Evolutionary conservation across 306 rosid genomes (phyloP).

Genomic region (Neltuma alba): DNA sequence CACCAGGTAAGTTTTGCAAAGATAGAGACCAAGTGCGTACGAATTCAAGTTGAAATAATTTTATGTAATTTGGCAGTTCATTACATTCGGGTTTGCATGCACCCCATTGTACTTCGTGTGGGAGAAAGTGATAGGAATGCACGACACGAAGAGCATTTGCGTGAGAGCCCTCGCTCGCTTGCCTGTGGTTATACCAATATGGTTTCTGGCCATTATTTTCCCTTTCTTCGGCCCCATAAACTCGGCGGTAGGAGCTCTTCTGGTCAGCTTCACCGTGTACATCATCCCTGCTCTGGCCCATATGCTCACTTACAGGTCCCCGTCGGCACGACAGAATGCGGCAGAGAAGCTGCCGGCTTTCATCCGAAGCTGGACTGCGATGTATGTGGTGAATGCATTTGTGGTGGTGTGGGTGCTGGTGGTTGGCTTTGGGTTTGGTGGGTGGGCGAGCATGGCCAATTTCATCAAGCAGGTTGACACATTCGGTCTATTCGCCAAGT

Average conservation of each 20-base stretch:
- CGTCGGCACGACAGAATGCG: conserved; percentile 77
- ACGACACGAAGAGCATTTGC: conserved; percentile 78
- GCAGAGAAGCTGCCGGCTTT: conserved; percentile 76
- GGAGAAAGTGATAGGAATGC: conserved; percentile 94
- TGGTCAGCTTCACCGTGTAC: conserved; percentile 93
- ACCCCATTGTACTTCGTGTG: conserved; percentile 90
- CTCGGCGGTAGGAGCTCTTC: conserved; percentile 88
- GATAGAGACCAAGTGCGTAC: no score
- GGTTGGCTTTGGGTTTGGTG: conserved; percentile 85
- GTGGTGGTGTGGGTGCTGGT: conserved; percentile 79
- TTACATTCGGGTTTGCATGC: conserved; percentile 88
- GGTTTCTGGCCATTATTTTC: conserved; percentile 84
- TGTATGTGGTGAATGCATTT: conserved; percentile 65
- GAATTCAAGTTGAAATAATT: no score
- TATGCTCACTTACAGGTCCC: conserved; percentile 77
- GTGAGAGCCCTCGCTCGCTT: conserved; percentile 78
- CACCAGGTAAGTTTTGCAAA: no score
- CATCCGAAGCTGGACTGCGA: conserved; percentile 68
- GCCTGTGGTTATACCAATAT: conserved; percentile 85
- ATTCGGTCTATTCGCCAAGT: conserved; percentile 80
- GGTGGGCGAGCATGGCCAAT: conserved; percentile 92
- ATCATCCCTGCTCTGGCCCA: conserved; percentile 82
- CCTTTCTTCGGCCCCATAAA: conserved; percentile 94
- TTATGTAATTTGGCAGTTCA: conserved; percentile 47
- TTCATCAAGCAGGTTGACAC: conserved; percentile 84